Conservation (phyloP, 2,329 filamentous ascomycete species). For the Colletotrichum brevisporum region DNA sequence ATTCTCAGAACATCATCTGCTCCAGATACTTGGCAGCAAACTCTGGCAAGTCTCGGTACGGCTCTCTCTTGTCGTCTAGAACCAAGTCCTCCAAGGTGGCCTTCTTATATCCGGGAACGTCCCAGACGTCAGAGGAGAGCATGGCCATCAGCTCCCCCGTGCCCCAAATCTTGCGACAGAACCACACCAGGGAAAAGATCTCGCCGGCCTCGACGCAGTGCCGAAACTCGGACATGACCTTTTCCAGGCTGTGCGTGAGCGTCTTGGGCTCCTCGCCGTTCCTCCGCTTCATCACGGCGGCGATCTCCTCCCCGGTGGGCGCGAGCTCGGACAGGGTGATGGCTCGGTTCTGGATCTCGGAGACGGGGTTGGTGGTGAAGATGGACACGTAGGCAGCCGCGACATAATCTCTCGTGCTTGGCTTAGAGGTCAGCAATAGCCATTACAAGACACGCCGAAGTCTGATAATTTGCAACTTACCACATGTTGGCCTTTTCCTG, state of each 20-base stretch:
- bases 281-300: constrained; percentile 41
- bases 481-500: constrained; percentile 9
- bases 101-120: constrained; percentile 46
- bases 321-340: constrained; percentile 45
- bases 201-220: constrained; percentile 37
- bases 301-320: constrained; percentile 46
- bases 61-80: constrained; percentile 42
- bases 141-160: constrained; percentile 41
- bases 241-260: constrained; percentile 43
- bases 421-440: neutral
- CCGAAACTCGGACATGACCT: constrained; percentile 44
- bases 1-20: too few relatives aligned
- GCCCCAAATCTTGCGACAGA: constrained; percentile 47
- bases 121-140: constrained; percentile 46
- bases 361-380: constrained; percentile 44
- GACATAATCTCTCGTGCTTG: constrained; percentile 47
- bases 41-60: constrained; percentile 44
- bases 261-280: constrained; percentile 41
- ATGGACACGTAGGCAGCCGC: constrained; percentile 47
- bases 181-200: constrained; percentile 45
- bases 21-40: too few relatives aligned
- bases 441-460: neutral
- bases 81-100: constrained; percentile 43
- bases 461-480: neutral
- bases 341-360: constrained; percentile 42